Evolutionary conservation across 495 filamentous ascomycete species (phyloP), one percentile per base, ranked within the genome.

Genomic region (Neurospora discreta): DNA sequence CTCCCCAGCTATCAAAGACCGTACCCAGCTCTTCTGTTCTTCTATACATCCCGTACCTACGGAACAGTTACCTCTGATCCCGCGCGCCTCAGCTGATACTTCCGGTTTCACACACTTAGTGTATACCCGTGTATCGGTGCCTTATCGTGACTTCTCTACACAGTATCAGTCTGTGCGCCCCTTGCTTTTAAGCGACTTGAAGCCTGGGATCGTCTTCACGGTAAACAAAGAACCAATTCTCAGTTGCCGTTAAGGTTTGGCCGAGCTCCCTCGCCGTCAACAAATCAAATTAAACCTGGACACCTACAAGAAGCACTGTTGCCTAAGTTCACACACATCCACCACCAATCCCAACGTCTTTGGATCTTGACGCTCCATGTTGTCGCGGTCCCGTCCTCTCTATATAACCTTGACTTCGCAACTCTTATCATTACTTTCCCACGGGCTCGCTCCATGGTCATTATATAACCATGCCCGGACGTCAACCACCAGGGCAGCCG

Each of bases 61-160:
- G 52, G 15, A 18, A 65, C 30, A 33, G 26, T 1, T 20, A 58
- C 11, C 23, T 58, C 23, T 26, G 23, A 30, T 23, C 43, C n/a
- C n/a, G 9, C 43, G 43, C 43, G 43, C 43, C 43, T 46, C 46
- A 30, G 23, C 13, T 58, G 46, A 30, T 58, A 58, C 11, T 58
- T 65, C 52, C 52, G 26, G 33, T 65, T 65, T 65, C 52, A 65
- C 52, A n/a, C 52, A 65, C 52, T 65, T 65, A n/a, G n/a, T n/a
- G n/a, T n/a, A 36, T 30, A 33, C 15, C 52, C 26, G 26, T 65
- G 52, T 33, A 33, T 65, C 52, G 70, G 38, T 74, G 71, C 71
- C 73, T 74, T 73, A 42, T 69, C 40, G 73, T 74, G 73, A 74
- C 71, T 73, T 43, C 72, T 46, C 33, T 26, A 65, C 15, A 33